Evolutionary conservation across 768 basidiomycete genomes (phyloP), one percentile per base, ranked within the genome.

Genomic region (Neoboletus magnificus): DNA sequence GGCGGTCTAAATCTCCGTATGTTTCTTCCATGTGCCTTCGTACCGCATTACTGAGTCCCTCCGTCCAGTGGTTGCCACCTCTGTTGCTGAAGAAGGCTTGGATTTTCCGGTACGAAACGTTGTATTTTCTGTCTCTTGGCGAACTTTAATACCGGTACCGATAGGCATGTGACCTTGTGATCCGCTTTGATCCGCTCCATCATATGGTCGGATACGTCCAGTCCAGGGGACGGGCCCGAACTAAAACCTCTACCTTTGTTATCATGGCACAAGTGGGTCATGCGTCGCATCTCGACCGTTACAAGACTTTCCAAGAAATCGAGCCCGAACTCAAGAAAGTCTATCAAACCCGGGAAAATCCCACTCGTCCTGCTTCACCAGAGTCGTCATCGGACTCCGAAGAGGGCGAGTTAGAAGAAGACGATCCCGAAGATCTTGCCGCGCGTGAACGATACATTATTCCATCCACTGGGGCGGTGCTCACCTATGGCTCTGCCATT

Each of bases 161-260:
- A n/a, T 37, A 91, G 88, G 86, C 86, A 12, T 94, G 92, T 68
- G 89, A 92, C 64, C 76, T 94, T 9, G 89, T 93, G 43, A 79
- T 95, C 60, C 89, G 93, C 6, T 94, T 93, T 62, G 92, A 96
- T 64, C 75, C 82, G 7, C 74, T 93, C 9, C 82, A 87, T 39
- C 90, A 92, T 57, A 85, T 93, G 81, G 85, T 88, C 20, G 88
- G 87, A 47, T 95, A 95, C 62, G 82, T 95, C 40, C 93, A 96
- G 68, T 93, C 90, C 20, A 84, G 93, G 27, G 93, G 93, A 37
- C 80, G 93, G 13, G 93, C 93, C 0, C 78, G 93, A 44, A 87
- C 85, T 56, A 81, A 82, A 54, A 75, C 81, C 0, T 92, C 92
- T 1, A 86, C 83, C 2, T 95, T 90, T 62, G 76, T 94, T 42